Evolutionary conservation across 495 filamentous ascomycete genomes (phyloP).

Genomic region (Massariosphaeria phaeospora): DNA sequence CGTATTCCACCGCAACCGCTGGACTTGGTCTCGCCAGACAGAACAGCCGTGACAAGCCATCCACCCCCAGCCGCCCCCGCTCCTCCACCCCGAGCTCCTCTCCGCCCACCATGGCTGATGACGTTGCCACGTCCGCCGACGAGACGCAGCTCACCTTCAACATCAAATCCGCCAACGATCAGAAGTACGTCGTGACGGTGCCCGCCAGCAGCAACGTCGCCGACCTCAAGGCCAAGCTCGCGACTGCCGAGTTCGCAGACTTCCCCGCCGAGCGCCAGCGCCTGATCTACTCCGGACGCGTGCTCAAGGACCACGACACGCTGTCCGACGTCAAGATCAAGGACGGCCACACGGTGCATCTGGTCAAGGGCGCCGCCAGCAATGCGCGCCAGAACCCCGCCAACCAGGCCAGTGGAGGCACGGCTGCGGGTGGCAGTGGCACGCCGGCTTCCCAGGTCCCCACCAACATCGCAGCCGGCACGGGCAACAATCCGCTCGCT

Average conservation of each 20-base stretch:
- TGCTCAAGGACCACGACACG: constrained; percentile 88
- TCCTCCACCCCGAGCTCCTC: neutral
- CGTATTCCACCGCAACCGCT: too few species aligned
- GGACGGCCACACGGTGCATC: constrained; percentile 87
- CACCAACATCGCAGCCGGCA: constrained; percentile 85
- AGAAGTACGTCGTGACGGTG: constrained; percentile 75
- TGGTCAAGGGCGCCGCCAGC: constrained; percentile 92
- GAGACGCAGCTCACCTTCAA: constrained; percentile 78
- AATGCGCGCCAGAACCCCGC: constrained; percentile 66
- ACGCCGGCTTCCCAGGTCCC: constrained; percentile 62
- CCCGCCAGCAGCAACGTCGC: constrained; percentile 68
- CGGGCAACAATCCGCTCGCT: constrained; percentile 80
- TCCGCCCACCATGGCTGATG: constrained; percentile 44
- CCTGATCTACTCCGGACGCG: constrained; percentile 93
- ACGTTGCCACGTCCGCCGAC: constrained; percentile 44
- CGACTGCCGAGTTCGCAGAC: constrained; percentile 72
- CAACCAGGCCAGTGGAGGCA: constrained; percentile 46
- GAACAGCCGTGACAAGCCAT: neutral
- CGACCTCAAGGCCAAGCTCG: constrained; percentile 85
- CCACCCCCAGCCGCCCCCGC: neutral
- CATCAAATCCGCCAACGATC: constrained; percentile 85
- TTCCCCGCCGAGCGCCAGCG: constrained; percentile 82
- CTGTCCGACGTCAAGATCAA: constrained; percentile 89
- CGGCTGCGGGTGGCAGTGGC: constrained; percentile 49
- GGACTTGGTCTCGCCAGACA: too few species aligned